These are phyloP conservation scores for Lasiosphaeria miniovina DNA, from an alignment of 495 filamentous ascomycete species.

Conservation along the genomic window DNA sequence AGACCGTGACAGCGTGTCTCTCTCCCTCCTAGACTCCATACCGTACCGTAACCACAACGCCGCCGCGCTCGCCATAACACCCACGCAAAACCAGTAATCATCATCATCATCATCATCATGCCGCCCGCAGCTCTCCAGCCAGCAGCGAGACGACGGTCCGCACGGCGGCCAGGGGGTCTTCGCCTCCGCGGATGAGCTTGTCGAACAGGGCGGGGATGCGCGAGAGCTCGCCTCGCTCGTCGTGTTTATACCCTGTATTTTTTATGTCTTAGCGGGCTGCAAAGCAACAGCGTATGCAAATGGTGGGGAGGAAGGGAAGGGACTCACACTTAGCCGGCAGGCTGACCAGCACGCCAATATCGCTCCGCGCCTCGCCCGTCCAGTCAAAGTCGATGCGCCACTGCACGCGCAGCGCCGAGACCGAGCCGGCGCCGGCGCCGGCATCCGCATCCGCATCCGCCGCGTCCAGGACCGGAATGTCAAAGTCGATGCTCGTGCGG, in stretches of 20 bases:
- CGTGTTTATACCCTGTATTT: conserved; percentile 48
- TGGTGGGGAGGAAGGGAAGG: not conserved
- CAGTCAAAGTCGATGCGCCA: conserved; percentile 62
- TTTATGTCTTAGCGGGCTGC: conserved; percentile 20
- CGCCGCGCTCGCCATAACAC: not conserved
- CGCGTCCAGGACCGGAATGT: conserved; percentile 25
- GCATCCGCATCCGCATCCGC: not conserved
- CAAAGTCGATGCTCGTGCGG: conserved; percentile 40
- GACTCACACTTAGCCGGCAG: conserved; percentile 53
- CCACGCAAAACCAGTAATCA: not conserved
- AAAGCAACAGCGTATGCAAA: not conserved
- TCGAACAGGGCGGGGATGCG: conserved; percentile 53
- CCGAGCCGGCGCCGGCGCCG: conserved; percentile 9
- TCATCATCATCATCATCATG: conserved; percentile 6
- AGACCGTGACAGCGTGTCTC: too few relatives aligned
- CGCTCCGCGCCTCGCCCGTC: conserved; percentile 59
- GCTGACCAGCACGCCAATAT: conserved; percentile 42
- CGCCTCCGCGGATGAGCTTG: conserved; percentile 45
- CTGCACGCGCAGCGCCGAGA: conserved; percentile 40
- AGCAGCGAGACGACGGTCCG: conserved; percentile 52
- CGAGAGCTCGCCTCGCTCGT: conserved; percentile 43
- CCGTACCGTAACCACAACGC: too few relatives aligned
- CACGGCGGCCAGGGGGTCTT: conserved; percentile 51
- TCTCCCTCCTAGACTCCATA: too few relatives aligned
- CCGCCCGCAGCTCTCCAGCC: conserved; percentile 32